Evolutionary conservation across 2,329 filamentous ascomycete species (phyloP).

Genomic region (Monilinia laxa): DNA sequence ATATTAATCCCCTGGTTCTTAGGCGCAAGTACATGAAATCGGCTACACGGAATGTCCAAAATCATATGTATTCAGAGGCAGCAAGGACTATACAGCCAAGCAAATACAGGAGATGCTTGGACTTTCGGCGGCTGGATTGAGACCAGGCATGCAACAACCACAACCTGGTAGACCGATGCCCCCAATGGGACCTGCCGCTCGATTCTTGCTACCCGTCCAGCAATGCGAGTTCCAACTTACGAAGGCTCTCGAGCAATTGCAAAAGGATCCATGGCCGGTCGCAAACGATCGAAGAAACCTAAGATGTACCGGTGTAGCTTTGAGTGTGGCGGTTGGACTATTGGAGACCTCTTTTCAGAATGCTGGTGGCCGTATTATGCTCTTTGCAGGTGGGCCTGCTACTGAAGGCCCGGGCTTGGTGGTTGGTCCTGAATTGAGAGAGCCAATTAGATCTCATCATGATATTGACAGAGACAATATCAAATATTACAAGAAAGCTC

Average conservation of each 20-base stretch:
- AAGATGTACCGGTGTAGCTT: slow-evolving; percentile 91
- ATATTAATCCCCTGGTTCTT: slow-evolving; percentile 18
- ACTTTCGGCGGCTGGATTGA: slow-evolving; percentile 67
- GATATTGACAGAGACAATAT: slow-evolving; percentile 98
- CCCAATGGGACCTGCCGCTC: slow-evolving; percentile 75
- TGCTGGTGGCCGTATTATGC: slow-evolving; percentile 91
- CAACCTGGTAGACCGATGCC: slow-evolving; percentile 73
- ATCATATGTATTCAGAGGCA: slow-evolving; percentile 96
- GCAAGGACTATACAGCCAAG: slow-evolving; percentile 96
- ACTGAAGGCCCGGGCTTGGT: slow-evolving; percentile 97
- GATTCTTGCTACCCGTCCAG: slow-evolving; percentile 91
- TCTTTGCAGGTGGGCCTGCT: slow-evolving; percentile 91
- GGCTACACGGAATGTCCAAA: slow-evolving; percentile 98
- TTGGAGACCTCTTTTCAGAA: slow-evolving; percentile 96
- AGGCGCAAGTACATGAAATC: slow-evolving; percentile 96
- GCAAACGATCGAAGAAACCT: slow-evolving; percentile 87
- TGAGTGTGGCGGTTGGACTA: slow-evolving; percentile 89
- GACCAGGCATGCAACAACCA: slow-evolving; percentile 67
- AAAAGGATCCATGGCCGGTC: slow-evolving; percentile 97
- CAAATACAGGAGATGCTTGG: slow-evolving; percentile 99
- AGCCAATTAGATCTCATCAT: slow-evolving; percentile 96
- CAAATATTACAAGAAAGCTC: slow-evolving; percentile 98
- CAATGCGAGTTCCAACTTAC: slow-evolving; percentile 97
- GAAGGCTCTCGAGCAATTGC: slow-evolving; percentile 89
- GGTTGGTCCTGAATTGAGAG: slow-evolving; percentile 89